These are phyloP conservation scores for Ceratobasidium sp. DNA, from an alignment of 1,284 basidiomycete genomes.

Conservation along the genomic window DNA sequence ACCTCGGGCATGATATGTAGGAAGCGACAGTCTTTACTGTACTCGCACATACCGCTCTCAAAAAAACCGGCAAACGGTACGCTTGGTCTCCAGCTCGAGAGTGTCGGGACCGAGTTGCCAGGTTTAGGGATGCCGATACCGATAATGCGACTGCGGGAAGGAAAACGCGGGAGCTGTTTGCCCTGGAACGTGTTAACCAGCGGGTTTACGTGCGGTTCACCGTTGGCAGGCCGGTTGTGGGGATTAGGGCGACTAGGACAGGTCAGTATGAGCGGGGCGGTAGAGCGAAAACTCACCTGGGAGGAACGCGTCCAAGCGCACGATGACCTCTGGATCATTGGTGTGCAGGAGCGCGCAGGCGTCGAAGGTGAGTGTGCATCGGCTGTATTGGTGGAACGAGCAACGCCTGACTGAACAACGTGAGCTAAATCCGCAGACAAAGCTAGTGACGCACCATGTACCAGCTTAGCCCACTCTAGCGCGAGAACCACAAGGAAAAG, in stretches of 20 bases:
- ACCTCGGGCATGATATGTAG: conserved; percentile 36
- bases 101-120: conserved; percentile 14
- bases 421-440: conserved; percentile 5
- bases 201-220: conserved; percentile 42
- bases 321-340: conserved; percentile 29
- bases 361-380: conserved; percentile 41
- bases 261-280: not conserved
- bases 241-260: conserved; percentile 21
- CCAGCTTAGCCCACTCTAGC: conserved; percentile 36
- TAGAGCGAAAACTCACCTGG: conserved; percentile 21
- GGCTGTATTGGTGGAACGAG: conserved; percentile 42
- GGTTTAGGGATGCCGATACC: conserved; percentile 43
- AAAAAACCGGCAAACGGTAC: conserved; percentile 38
- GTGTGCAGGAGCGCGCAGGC: conserved; percentile 41
- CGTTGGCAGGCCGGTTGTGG: conserved; percentile 29
- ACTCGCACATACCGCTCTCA: conserved; percentile 39
- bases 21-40: conserved; percentile 44
- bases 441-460: conserved; percentile 11
- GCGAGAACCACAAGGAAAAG: conserved; percentile 6
- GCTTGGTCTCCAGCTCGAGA: conserved; percentile 27
- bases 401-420: conserved; percentile 19
- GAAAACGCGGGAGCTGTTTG: conserved; percentile 30
- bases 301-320: conserved; percentile 25
- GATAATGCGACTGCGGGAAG: conserved; percentile 40
- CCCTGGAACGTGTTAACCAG: conserved; percentile 30